phyloP scores from a whole-genome alignment of 441 rosid species.

The Viola pubescens region DNA sequence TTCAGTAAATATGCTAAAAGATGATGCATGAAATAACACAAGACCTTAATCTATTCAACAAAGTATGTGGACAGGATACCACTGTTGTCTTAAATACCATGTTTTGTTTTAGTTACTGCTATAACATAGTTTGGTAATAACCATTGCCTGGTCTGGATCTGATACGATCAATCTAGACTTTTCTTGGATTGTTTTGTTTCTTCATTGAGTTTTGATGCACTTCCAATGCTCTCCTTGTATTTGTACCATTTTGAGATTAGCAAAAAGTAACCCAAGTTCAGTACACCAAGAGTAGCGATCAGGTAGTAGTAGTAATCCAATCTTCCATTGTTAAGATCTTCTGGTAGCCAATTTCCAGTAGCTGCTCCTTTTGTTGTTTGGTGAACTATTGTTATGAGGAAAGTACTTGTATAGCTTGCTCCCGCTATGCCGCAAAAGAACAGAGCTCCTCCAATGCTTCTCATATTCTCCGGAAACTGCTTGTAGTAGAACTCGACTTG shows the following conservation, averaged over 20 bases:
- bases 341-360: constrained; percentile 61
- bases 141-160: too few relatives aligned
- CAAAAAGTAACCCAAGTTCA: constrained; percentile 56
- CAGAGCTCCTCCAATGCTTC: constrained; percentile 68
- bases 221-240: constrained; percentile 31
- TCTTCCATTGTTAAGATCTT: constrained; percentile 73
- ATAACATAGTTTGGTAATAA: too few relatives aligned
- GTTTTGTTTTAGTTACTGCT: too few relatives aligned
- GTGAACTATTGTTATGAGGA: constrained; percentile 55
- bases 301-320: constrained; percentile 54
- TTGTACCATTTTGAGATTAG: constrained; percentile 54
- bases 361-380: constrained; percentile 33
- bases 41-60: too few relatives aligned
- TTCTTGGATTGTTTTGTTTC: constrained; percentile 22
- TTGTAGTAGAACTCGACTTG: constrained; percentile 68
- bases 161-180: constrained; percentile 11
- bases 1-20: too few relatives aligned
- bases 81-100: too few relatives aligned
- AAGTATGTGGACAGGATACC: too few relatives aligned
- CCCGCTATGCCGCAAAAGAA: constrained; percentile 49
- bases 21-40: too few relatives aligned
- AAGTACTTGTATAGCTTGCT: constrained; percentile 51
- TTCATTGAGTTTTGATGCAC: constrained; percentile 21
- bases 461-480: constrained; percentile 85
- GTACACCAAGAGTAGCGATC: constrained; percentile 41